Base-by-base conservation (phyloP, 352 stramenopile genomes). In the Phytopythium mirpurense region DNA sequence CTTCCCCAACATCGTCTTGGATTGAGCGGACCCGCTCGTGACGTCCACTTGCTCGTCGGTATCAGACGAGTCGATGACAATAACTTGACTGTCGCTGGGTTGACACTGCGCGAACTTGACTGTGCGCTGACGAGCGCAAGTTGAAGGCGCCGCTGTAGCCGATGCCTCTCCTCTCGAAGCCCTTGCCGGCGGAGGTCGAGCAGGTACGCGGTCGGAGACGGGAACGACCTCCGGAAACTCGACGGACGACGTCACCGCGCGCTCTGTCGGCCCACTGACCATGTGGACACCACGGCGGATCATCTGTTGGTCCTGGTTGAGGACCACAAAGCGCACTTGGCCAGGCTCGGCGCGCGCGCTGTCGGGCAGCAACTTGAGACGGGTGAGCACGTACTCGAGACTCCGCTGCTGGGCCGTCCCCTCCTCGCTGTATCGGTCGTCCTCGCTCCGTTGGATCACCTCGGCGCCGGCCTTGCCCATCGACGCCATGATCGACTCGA, bases 401-500 rank as follows among this genome's bases (percentile, higher is more conserved):
- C 80, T 72, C 16, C 63, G 69, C 41, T 78, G 74, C 10, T 83
- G 60, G 15, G 54, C 58, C 18, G 61, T 67, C 19, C 53, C 63
- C 46, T 81, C n/a, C n/a, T n/a, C n/a, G n/a, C n/a, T n/a, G n/a
- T n/a, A n/a, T n/a, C n/a, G n/a, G n/a, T n/a, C n/a, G n/a, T n/a
- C n/a, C n/a, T n/a, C n/a, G n/a, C n/a, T n/a, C n/a, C n/a, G n/a
- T n/a, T n/a, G 24, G 3, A 52, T 42, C 2, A n/a, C 21, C 3
- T 35, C 24, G 18, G 55, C 42, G 37, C 40, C 57, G 32, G 52
- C 32, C 51, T 85, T 62, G 36, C 72, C 59, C 59, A 80, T 68
- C 9, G 77, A 65, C 32, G 76, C 55, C 67, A 94, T 85, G 41
- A 90, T 54, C 26, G 75, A 78, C 55, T 97, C 88, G 16, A 96